phyloP scores from a whole-genome alignment of 2,329 filamentous ascomycete genomes.

The Ilyonectria mors-panacis region DNA sequence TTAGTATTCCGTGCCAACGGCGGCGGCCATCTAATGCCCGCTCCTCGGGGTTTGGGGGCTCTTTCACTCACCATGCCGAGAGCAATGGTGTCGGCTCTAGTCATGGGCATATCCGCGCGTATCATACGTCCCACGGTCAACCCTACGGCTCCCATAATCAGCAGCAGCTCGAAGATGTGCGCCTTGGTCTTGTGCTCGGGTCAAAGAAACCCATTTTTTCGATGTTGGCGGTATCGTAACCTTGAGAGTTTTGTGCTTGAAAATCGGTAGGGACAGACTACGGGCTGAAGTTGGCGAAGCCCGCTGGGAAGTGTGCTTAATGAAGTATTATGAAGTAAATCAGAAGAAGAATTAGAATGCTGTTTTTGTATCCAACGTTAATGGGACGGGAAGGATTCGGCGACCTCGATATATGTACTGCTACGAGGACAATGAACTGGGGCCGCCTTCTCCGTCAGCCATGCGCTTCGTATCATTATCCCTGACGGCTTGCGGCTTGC shows the following conservation, averaged over 20 bases:
- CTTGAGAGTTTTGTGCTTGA: neutral
- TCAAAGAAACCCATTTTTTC: neutral
- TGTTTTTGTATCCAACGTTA: neutral
- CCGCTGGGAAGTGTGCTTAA: neutral
- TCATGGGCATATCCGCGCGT: neutral
- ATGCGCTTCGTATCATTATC: too few species aligned
- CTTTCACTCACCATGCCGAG: conserved; percentile 1
- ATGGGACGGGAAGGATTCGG: neutral
- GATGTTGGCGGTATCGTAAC: neutral
- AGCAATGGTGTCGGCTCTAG: conserved; percentile 6
- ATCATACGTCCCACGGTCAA: neutral
- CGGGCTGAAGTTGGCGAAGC: neutral
- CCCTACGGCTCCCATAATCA: neutral
- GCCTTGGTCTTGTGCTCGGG: neutral
- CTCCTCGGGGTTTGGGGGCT: neutral
- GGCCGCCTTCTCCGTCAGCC: too few species aligned
- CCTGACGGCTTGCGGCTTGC: neutral
- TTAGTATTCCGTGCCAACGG: neutral
- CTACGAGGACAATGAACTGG: neutral
- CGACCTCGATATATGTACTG: neutral
- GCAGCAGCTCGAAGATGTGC: neutral
- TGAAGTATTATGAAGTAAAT: neutral
- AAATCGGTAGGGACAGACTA: neutral
- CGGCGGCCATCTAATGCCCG: neutral
- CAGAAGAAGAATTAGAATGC: neutral